Evolutionary conservation across 2,329 filamentous ascomycete species (phyloP).

Genomic region (Cytospora piceicola): DNA sequence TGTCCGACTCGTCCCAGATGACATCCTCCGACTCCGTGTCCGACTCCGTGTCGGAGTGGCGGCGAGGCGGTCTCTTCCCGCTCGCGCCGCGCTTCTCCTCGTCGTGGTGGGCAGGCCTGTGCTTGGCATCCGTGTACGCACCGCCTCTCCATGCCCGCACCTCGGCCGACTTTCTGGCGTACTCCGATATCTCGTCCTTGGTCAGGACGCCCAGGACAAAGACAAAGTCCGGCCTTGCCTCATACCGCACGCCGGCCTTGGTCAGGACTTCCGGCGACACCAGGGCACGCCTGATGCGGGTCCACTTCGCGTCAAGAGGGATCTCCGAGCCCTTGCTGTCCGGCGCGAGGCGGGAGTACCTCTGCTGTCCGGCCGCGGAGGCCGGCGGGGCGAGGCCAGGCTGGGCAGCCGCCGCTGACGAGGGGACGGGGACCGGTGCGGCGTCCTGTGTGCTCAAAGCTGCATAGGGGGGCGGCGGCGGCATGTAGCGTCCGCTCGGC

Average conservation of each 20-base stretch:
- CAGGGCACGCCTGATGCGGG: constrained; percentile 57
- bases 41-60: constrained; percentile 29
- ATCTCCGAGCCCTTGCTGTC: constrained; percentile 63
- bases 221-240: constrained; percentile 63
- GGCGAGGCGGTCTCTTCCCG: constrained; percentile 23
- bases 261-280: constrained; percentile 63
- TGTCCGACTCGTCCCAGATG: constrained; percentile 39
- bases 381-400: constrained; percentile 31
- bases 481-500: constrained; percentile 40
- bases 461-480: constrained; percentile 43
- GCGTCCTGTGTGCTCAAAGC: constrained; percentile 32
- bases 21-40: constrained; percentile 34
- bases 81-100: constrained; percentile 19
- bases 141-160: constrained; percentile 47
- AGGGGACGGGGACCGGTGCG: constrained; percentile 33
- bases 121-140: constrained; percentile 28
- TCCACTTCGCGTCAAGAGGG: constrained; percentile 61
- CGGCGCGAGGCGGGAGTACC: constrained; percentile 52
- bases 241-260: constrained; percentile 60
- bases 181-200: constrained; percentile 55
- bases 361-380: constrained; percentile 32
- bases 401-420: constrained; percentile 36
- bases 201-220: constrained; percentile 61
- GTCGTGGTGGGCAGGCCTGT: constrained; percentile 1
- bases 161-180: constrained; percentile 53